Base-by-base conservation (phyloP, 2,329 filamentous ascomycete genomes). In the Diaporthe sp. region DNA sequence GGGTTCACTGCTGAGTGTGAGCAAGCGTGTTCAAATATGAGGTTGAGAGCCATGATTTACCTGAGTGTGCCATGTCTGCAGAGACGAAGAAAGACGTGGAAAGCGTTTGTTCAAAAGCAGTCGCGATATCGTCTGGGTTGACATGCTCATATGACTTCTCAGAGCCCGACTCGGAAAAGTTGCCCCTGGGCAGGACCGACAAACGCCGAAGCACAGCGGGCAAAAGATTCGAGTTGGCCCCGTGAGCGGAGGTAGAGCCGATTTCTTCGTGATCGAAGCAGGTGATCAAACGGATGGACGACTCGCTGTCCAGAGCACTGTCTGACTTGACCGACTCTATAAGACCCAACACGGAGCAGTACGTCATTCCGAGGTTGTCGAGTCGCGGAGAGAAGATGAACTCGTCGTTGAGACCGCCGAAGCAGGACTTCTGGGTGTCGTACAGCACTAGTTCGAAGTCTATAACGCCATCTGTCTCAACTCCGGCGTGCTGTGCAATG, bases 221-320 rank as follows among this genome's bases (percentile, higher is more conserved):
- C 25, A 99, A 90, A 75, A 98, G 89, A 85, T 98, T 98, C 6
- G 95, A 98, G 85, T 97, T 92, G 25, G 97, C 97, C 77, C 97
- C 97, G 82, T 99, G 97, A 7, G 96, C 96, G 3, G 95, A 98
- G 75, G 91, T 92, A 77, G 95, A 98, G 72, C 97, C 97, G 81
- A 99, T 97, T 83, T 99, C 97, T 85, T 99, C 97, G 86, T 99
- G 96, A 83, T 99, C 97, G 84, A 99, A 99, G 85, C 96, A 94
- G 49, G 95, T 94, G 79, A 97, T 93, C n/a, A 99, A 88, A 61
- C 97, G 95, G 81, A 98, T 98, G 25, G 91, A 93, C 4, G 91
- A 87, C 81, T 98, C 96, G 31, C 93, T 85, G 58, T 95, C 91
- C 39, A 98, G 89, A 8, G 93, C 89, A 5, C 88, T 86, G 17